Evolutionary conservation across 2,329 filamentous ascomycete species (phyloP).

Genomic region (Zymoseptoria tritici): DNA sequence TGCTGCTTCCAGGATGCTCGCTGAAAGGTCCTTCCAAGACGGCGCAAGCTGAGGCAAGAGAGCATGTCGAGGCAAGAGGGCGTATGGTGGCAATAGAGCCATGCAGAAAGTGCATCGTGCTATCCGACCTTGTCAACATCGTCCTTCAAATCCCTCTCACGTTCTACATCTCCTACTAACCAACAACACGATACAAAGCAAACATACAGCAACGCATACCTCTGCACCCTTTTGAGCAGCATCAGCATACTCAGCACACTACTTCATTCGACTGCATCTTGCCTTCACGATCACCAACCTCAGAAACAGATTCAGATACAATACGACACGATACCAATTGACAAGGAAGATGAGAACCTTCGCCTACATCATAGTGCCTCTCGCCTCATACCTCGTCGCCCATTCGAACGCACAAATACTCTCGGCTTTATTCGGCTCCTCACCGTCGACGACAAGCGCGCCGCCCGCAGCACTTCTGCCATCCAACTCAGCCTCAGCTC

Average conservation of each 20-base stretch:
- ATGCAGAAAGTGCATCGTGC: not conserved
- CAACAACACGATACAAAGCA: not conserved
- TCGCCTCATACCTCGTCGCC: not conserved
- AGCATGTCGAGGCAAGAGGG: too few species aligned
- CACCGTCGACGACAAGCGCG: not conserved
- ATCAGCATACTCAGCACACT: not conserved
- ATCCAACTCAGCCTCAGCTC: not conserved
- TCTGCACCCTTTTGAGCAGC: not conserved
- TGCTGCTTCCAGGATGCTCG: not conserved
- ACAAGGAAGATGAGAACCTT: not conserved
- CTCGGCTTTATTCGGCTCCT: not conserved
- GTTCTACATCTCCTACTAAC: not conserved
- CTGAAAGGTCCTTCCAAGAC: too few species aligned
- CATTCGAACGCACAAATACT: not conserved
- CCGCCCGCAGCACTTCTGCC: not conserved
- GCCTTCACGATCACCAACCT: not conserved
- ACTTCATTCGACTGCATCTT: not conserved
- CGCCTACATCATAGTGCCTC: not conserved
- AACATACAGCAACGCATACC: not conserved
- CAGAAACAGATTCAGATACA: not conserved
- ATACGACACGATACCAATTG: not conserved
- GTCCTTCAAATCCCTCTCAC: not conserved
- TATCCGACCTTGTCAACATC: not conserved
- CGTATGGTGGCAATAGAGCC: not conserved
- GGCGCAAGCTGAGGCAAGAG: too few species aligned